phyloP scores from a whole-genome alignment of 257 asterid species.

The Leptodermis oblonga region DNA sequence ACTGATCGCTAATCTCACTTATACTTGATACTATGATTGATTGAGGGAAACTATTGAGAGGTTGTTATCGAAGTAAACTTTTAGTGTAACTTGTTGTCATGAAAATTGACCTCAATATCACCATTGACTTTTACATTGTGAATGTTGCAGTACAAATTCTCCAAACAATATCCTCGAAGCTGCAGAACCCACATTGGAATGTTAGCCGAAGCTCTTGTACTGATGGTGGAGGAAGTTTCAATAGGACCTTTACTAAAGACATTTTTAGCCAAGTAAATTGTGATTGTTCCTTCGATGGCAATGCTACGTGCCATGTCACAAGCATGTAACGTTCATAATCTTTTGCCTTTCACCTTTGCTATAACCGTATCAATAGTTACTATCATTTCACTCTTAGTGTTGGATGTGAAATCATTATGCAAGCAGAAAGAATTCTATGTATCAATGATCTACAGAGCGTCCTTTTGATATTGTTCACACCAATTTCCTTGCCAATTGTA shows the following conservation, averaged over 20 bases:
- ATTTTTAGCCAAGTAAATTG: constrained; percentile 41
- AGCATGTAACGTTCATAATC: constrained; percentile 50
- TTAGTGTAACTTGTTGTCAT: not conserved
- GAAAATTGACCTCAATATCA: not conserved
- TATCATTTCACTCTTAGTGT: not conserved
- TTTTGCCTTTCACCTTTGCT: not conserved
- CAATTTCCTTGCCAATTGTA: not conserved
- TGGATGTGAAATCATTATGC: not conserved
- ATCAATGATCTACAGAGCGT: not conserved
- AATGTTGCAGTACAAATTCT: constrained; percentile 55
- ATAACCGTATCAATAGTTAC: not conserved
- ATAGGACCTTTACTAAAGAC: constrained; percentile 19
- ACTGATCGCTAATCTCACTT: not conserved
- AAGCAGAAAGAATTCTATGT: not conserved
- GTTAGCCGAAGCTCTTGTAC: constrained; percentile 47
- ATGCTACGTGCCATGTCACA: constrained; percentile 68
- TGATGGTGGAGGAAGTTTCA: constrained; percentile 31
- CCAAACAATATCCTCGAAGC: constrained; percentile 49
- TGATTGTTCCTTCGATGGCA: constrained; percentile 47
- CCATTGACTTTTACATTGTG: not conserved
- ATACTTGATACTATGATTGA: not conserved
- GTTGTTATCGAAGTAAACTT: not conserved
- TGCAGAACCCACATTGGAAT: constrained; percentile 54
- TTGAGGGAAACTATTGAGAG: not conserved
- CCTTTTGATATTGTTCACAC: not conserved